These are phyloP conservation scores for Parmelia sp. DNA, from an alignment of 495 filamentous ascomycete genomes.

Conservation along the genomic window DNA sequence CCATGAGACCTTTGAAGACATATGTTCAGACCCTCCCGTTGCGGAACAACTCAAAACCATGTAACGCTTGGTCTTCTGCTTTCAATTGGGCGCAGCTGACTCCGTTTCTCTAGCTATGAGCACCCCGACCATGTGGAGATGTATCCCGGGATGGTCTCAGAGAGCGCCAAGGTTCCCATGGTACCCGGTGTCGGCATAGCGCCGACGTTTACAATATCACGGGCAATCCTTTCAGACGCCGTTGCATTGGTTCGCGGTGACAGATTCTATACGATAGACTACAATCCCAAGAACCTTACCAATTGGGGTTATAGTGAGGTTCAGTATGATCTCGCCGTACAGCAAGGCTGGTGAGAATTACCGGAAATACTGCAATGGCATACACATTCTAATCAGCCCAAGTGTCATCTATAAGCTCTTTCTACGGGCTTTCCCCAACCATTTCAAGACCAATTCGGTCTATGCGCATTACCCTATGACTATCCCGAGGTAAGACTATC, in stretches of 20 bases:
- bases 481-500: slow-evolving; percentile 40
- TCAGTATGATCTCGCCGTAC: slow-evolving; percentile 64
- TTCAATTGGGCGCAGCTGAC: slow-evolving; percentile 3
- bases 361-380: neutral
- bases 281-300: slow-evolving; percentile 68
- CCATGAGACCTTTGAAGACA: slow-evolving; percentile 55
- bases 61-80: slow-evolving; percentile 32
- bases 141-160: slow-evolving; percentile 54
- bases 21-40: slow-evolving; percentile 54
- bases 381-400: neutral
- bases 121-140: slow-evolving; percentile 60
- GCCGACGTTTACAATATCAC: slow-evolving; percentile 52
- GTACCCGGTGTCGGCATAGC: slow-evolving; percentile 49
- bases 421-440: slow-evolving; percentile 69
- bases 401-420: slow-evolving; percentile 77
- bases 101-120: slow-evolving; percentile 23
- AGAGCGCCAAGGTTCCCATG: slow-evolving; percentile 50
- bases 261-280: slow-evolving; percentile 74
- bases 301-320: slow-evolving; percentile 71
- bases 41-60: slow-evolving; percentile 47
- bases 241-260: slow-evolving; percentile 81
- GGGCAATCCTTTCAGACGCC: slow-evolving; percentile 70
- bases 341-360: slow-evolving; percentile 57
- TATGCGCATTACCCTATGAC: slow-evolving; percentile 90
- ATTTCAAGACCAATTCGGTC: slow-evolving; percentile 71